Evolutionary conservation across 805 yeast genomes (phyloP), one percentile per base, ranked within the genome.

Genomic region (Citeromyces nyonsensis): DNA sequence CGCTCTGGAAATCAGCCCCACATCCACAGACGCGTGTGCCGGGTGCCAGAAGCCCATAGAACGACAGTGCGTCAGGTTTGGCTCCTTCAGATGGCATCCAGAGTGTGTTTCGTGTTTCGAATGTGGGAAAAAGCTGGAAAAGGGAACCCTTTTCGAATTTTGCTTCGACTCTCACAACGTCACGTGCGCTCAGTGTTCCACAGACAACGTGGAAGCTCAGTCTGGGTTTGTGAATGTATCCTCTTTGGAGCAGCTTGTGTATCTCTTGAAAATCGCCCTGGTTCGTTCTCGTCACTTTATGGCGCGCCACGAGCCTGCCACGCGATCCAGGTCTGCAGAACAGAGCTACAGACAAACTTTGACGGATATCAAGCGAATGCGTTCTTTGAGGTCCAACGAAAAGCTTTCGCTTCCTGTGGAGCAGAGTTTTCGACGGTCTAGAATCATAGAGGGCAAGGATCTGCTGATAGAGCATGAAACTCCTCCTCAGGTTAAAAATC

Each of bases 201-300:
- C 63, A 3, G 56, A 58, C 30, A 69, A 62, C 34, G 63, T 63
- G 2, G 66, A 63, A 38, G 63, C 71, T 1, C 48, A 54, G 11
- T 40, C 57, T 1, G 85, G 79, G 0, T 75, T 84, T 46, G 64
- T 58, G 31, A 44, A 54, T n/a, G 75, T 85, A 1, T 65, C 83
- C 4, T 75, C 73, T 37, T 64, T 84, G 31, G 53, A 70, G 12
- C 97, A 91, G 52, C 65, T 85, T 45, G 61, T 76, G 12, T 83
- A 73, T 48, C 56, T 91, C 30, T 57, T 86, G 41, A 78, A 81
- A 44, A 84, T 91, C 39, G 97, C 97, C 0, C 59, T 86, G 30
- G 69, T 79, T 3, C 63, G 95, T 35, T 79, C 79, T 26, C 72
- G 57, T 45, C 63, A 69, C 12, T 80, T 75, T 1, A 73, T 78